A percentile compares a stretch with the other conserved stretches of the same genome.
phyloP scores from a whole-genome alignment of 495 filamentous ascomycete genomes.

The Penicillium diatomitis region DNA sequence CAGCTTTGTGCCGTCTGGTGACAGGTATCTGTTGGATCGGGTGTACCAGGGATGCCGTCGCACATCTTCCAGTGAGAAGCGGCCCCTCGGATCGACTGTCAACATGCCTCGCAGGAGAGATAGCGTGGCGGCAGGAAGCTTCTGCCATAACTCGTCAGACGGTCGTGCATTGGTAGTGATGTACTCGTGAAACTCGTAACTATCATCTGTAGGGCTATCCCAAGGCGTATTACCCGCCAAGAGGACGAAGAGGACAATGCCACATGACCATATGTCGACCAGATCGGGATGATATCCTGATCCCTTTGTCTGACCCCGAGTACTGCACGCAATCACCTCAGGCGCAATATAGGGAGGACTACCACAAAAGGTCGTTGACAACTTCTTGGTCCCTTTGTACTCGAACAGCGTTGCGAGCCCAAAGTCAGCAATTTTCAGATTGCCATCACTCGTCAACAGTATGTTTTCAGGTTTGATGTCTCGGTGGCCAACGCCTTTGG shows the following conservation, averaged over 20 bases:
- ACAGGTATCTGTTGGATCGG: slow-evolving; percentile 66
- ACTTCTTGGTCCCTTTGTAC: slow-evolving; percentile 70
- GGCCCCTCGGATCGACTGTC: slow-evolving; percentile 60
- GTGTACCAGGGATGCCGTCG: slow-evolving; percentile 95
- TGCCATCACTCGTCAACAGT: slow-evolving; percentile 68
- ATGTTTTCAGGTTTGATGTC: slow-evolving; percentile 93
- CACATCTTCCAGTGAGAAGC: slow-evolving; percentile 85
- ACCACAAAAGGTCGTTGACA: slow-evolving; percentile 82
- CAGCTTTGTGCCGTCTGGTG: slow-evolving; percentile 56
- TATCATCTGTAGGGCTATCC: slow-evolving; percentile 78
- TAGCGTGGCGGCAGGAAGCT: slow-evolving; percentile 63
- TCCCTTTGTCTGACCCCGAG: slow-evolving; percentile 39
- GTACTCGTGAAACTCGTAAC: slow-evolving; percentile 82
- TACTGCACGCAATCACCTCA: slow-evolving; percentile 61
- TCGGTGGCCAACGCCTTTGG: slow-evolving; percentile 78
- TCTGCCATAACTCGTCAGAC: slow-evolving; percentile 77
- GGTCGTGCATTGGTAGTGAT: slow-evolving; percentile 67
- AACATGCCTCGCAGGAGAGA: slow-evolving; percentile 94
- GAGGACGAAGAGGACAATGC: slow-evolving; percentile 91
- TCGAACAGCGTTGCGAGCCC: slow-evolving; percentile 90
- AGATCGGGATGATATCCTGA: slow-evolving; percentile 71
- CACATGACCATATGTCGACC: slow-evolving; percentile 94
- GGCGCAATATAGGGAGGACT: slow-evolving; percentile 97
- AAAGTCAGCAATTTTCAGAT: slow-evolving; percentile 95
- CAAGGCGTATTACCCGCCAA: slow-evolving; percentile 95